These are phyloP conservation scores for Umbelopsis sp. DNA, from an alignment of 371 early-diverging fungal genomes.

Conservation along the genomic window DNA sequence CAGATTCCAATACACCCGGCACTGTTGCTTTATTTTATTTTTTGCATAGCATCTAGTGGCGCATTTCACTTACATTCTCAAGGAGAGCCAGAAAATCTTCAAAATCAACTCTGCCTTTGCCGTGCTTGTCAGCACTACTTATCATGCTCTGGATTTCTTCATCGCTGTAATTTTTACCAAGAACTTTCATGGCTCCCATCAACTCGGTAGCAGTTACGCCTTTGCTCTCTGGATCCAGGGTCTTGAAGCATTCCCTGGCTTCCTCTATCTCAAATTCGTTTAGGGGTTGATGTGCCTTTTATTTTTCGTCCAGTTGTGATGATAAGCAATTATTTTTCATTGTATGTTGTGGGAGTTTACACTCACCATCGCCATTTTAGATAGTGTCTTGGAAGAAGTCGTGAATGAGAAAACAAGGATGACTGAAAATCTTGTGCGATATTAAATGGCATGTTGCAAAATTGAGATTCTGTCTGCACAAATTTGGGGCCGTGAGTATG, in stretches of 20 bases:
- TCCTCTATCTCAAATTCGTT: constrained; percentile 14
- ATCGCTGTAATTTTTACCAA: constrained; percentile 7
- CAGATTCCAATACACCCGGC: too few relatives aligned
- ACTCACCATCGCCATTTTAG: constrained; percentile 17
- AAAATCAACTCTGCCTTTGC: constrained; percentile 13
- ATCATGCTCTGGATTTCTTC: not conserved
- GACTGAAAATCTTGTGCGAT: constrained; percentile 20
- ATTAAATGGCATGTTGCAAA: not conserved
- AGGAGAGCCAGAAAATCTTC: constrained; percentile 8
- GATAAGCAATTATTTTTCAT: too few relatives aligned
- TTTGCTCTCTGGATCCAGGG: constrained; percentile 6
- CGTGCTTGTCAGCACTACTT: not conserved
- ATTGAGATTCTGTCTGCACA: constrained; percentile 1
- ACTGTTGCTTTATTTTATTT: too few relatives aligned
- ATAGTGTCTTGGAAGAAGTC: constrained; percentile 38
- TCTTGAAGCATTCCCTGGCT: not conserved
- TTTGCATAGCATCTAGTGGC: too few relatives aligned
- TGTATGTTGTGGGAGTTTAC: not conserved
- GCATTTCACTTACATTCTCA: not conserved
- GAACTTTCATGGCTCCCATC: not conserved
- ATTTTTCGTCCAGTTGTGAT: too few relatives aligned
- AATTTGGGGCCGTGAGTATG: not conserved
- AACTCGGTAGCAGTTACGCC: constrained; percentile 8
- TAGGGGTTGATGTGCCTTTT: constrained; percentile 8
- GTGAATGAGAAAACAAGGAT: constrained; percentile 35